Percentiles rank a stretch among this genome's conserved stretches.
Evolutionary conservation across 305 asterid species (phyloP).

Genomic region (Fraxinus paxiana): DNA sequence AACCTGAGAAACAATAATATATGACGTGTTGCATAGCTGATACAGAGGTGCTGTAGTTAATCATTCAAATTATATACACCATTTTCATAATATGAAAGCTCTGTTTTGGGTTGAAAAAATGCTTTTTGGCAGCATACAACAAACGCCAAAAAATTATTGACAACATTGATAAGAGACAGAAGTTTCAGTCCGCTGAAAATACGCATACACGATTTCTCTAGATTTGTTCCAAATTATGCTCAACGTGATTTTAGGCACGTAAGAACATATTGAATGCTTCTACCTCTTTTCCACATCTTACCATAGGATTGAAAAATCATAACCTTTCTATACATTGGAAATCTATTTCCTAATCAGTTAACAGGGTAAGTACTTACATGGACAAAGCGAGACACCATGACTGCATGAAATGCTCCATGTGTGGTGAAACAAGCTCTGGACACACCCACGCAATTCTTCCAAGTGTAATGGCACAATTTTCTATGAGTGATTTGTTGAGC

Average conservation of each 20-base stretch:
- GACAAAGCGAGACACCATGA: conserved; percentile 93
- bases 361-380: conserved; percentile 50
- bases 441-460: conserved; percentile 98
- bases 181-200: not conserved
- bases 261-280: not conserved
- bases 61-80: not conserved
- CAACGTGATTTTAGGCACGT: not conserved
- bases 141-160: not conserved
- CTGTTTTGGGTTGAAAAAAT: not conserved
- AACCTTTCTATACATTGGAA: not conserved
- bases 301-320: not conserved
- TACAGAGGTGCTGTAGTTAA: not conserved
- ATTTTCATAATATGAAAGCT: not conserved
- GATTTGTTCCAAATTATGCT: not conserved
- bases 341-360: not conserved
- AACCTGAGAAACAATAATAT: not conserved
- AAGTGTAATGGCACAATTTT: conserved; percentile 90
- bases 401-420: conserved; percentile 99
- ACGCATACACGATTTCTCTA: not conserved
- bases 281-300: conserved; percentile 12
- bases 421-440: conserved; percentile 94
- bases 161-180: not conserved
- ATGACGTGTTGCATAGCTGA: not conserved
- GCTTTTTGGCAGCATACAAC: not conserved
- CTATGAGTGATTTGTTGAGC: conserved; percentile 83